Percentiles rank a stretch among this genome's conserved stretches.
These are phyloP conservation scores for Penicillium sp. DNA, from an alignment of 2,329 filamentous ascomycete genomes.

Conservation along the genomic window DNA sequence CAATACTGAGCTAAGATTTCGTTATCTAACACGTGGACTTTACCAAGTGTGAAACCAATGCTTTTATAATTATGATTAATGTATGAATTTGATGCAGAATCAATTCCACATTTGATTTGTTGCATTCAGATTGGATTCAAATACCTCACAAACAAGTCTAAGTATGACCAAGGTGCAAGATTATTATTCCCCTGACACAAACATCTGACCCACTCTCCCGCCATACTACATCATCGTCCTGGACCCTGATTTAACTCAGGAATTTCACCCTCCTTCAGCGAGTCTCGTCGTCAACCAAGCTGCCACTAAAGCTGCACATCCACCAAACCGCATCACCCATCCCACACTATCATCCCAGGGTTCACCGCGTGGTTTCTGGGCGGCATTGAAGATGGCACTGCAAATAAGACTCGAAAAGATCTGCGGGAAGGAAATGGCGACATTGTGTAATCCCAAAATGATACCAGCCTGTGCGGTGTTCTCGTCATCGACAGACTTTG, in stretches of 20 bases:
- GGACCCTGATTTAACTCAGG: conserved; percentile 3
- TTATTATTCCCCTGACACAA: too few species aligned
- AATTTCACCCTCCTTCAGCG: conserved; percentile 52
- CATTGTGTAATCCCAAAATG: conserved; percentile 91
- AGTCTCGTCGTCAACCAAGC: conserved; percentile 66
- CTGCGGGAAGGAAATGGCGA: conserved; percentile 85
- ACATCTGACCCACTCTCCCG: conserved; percentile 9
- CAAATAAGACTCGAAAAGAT: conserved; percentile 83
- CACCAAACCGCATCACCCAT: conserved; percentile 79
- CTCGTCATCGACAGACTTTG: conserved; percentile 35
- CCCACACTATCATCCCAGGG: conserved; percentile 82
- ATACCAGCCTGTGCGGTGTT: conserved; percentile 75
- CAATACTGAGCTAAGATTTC: too few species aligned
- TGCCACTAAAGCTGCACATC: conserved; percentile 68
- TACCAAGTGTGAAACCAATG: conserved; percentile 8
- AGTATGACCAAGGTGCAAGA: too few species aligned
- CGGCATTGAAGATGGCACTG: conserved; percentile 72
- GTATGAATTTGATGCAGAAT: too few species aligned
- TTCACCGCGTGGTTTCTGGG: conserved; percentile 80
- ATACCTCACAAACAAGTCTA: too few species aligned
- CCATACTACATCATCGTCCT: conserved; percentile 10
- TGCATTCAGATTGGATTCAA: too few species aligned
- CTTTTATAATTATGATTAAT: too few species aligned
- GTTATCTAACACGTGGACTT: conserved; percentile 12
- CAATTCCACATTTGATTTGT: too few species aligned